phyloP scores from a whole-genome alignment of 2,329 filamentous ascomycete species.

The Anthostomella pinea region DNA sequence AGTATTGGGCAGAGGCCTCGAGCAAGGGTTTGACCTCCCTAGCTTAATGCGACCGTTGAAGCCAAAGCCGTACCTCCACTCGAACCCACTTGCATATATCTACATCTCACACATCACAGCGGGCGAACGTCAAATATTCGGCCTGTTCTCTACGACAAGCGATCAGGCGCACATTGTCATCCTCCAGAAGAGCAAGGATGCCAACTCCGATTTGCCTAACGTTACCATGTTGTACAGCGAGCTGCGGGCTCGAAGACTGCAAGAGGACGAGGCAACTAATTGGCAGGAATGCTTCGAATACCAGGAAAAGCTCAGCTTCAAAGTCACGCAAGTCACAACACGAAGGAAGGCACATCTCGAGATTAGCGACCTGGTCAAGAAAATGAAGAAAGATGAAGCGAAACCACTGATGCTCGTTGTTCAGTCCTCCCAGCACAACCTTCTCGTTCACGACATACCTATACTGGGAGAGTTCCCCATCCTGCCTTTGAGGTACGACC shows the following conservation, averaged over 20 bases:
- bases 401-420: slow-evolving; percentile 81
- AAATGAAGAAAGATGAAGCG: slow-evolving; percentile 80
- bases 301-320: slow-evolving; percentile 82
- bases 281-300: slow-evolving; percentile 85
- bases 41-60: slow-evolving; percentile 68
- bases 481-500: slow-evolving; percentile 76
- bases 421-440: slow-evolving; percentile 80
- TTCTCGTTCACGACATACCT: slow-evolving; percentile 81
- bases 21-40: slow-evolving; percentile 87
- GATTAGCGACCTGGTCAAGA: slow-evolving; percentile 83
- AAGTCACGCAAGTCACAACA: slow-evolving; percentile 82
- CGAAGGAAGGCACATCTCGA: slow-evolving; percentile 86
- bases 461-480: slow-evolving; percentile 81
- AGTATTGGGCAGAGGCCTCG: slow-evolving; percentile 86
- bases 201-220: slow-evolving; percentile 80
- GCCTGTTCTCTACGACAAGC: slow-evolving; percentile 80
- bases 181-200: slow-evolving; percentile 77
- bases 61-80: slow-evolving; percentile 67
- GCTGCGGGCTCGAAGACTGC: slow-evolving; percentile 61
- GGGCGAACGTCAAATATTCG: slow-evolving; percentile 90
- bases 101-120: slow-evolving; percentile 91
- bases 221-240: slow-evolving; percentile 85
- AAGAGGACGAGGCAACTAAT: slow-evolving; percentile 65
- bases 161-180: slow-evolving; percentile 83
- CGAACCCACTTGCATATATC: slow-evolving; percentile 74